These are phyloP conservation scores for Talaromyces nanjingensis DNA, from an alignment of 495 filamentous ascomycete genomes.

Conservation along the genomic window DNA sequence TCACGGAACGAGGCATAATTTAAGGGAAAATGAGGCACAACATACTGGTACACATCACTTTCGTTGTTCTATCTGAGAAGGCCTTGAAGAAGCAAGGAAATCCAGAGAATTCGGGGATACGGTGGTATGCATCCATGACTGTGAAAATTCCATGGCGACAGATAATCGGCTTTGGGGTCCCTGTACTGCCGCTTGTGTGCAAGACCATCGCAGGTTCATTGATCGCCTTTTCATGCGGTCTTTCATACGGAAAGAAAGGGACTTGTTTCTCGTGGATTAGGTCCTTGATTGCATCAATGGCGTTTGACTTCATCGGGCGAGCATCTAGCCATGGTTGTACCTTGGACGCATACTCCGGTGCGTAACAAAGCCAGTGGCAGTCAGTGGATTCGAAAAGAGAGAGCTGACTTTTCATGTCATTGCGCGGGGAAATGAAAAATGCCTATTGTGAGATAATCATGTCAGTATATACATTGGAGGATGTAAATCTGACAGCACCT, in stretches of 20 bases:
- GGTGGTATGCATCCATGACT: neutral
- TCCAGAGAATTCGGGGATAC: neutral
- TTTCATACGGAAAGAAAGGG: neutral
- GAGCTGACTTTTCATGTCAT: slow-evolving; percentile 29
- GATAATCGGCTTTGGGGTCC: slow-evolving; percentile 34
- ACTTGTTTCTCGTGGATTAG: neutral
- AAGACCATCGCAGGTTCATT: slow-evolving; percentile 24
- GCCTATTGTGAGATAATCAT: slow-evolving; percentile 14
- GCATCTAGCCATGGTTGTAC: slow-evolving; percentile 15
- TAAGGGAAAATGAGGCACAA: neutral
- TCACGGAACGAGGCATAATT: neutral
- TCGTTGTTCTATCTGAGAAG: neutral
- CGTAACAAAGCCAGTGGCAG: slow-evolving; percentile 27
- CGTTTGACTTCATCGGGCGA: neutral
- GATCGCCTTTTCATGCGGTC: slow-evolving; percentile 17
- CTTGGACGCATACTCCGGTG: slow-evolving; percentile 2
- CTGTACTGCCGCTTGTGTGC: slow-evolving; percentile 41
- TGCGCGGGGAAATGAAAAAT: slow-evolving; percentile 32
- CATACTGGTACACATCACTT: neutral
- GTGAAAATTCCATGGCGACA: neutral
- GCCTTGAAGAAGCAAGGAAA: neutral
- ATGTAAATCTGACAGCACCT: neutral
- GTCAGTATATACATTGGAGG: neutral
- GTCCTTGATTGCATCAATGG: neutral
- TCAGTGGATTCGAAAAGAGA: slow-evolving; percentile 25